A percentile compares a stretch with the other conserved stretches of the same genome.
Evolutionary conservation across 140 eudicot species (phyloP).

Genomic region (Anethum foeniculum): DNA sequence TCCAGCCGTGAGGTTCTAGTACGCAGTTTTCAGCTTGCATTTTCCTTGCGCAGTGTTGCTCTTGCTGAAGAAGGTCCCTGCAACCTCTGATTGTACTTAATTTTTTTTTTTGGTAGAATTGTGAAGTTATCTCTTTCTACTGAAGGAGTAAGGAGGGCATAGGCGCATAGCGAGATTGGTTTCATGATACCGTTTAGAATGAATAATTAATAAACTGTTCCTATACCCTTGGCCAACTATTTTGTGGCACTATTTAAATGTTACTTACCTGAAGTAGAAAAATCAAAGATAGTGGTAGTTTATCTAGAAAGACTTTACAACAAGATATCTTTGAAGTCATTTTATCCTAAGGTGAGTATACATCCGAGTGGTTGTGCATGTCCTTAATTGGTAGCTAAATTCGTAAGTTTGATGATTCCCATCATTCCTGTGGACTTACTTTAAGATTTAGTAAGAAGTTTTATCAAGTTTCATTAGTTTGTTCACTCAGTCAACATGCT

Average conservation of each 20-base stretch:
- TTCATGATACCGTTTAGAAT: background rate
- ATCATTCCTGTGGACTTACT: background rate
- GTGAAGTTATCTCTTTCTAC: background rate
- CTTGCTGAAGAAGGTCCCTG: conserved; percentile 73
- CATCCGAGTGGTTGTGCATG: background rate
- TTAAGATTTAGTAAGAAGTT: background rate
- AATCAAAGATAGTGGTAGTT: background rate
- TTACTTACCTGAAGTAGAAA: background rate
- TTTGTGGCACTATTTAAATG: background rate
- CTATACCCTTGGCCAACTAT: background rate
- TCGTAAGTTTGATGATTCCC: background rate
- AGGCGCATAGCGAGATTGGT: background rate
- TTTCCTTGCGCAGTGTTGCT: conserved; percentile 66
- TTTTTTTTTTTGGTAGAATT: background rate
- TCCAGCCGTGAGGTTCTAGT: conserved; percentile 72
- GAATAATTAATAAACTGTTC: background rate
- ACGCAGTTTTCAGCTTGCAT: conserved; percentile 88
- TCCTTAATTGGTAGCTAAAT: background rate
- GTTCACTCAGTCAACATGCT: background rate
- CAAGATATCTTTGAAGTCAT: background rate
- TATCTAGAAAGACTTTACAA: background rate
- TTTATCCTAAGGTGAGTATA: background rate
- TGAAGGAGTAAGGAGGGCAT: background rate
- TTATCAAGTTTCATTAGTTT: background rate
- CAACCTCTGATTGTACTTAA: conserved; percentile 10